A percentile compares a stretch with the other conserved stretches of the same genome.
Conservation (phyloP, 2,329 filamentous ascomycete species). For the Drechslera avenae region DNA sequence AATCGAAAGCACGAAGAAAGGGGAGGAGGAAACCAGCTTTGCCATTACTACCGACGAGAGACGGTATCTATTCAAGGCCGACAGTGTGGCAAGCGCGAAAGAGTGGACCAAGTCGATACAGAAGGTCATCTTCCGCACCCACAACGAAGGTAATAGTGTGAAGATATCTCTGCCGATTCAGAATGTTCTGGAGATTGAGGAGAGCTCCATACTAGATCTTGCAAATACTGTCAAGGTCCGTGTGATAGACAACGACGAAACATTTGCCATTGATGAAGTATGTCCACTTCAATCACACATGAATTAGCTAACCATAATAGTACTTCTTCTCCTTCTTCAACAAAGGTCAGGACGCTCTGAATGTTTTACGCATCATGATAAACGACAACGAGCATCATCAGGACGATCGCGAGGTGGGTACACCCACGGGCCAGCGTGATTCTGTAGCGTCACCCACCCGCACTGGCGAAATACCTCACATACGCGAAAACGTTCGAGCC, state of each 20-base stretch:
- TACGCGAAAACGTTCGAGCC: conserved; percentile 50
- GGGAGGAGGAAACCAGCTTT: conserved; percentile 76
- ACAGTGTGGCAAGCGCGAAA: conserved; percentile 84
- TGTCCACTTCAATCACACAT: not conserved
- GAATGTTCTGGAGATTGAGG: conserved; percentile 90
- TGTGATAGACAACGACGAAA: conserved; percentile 91
- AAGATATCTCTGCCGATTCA: conserved; percentile 90
- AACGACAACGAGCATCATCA: conserved; percentile 62
- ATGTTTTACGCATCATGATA: conserved; percentile 74
- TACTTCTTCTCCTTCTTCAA: conserved; percentile 98
- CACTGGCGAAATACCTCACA: conserved; percentile 32
- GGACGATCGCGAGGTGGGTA: conserved; percentile 17
- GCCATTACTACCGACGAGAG: conserved; percentile 80
- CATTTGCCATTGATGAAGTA: conserved; percentile 92
- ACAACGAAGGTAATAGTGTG: conserved; percentile 95
- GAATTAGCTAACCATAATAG: conserved; percentile 49
- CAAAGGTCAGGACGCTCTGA: conserved; percentile 80
- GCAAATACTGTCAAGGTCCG: conserved; percentile 93
- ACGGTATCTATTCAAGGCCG: conserved; percentile 85
- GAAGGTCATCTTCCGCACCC: conserved; percentile 91
- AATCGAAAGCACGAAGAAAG: conserved; percentile 68
- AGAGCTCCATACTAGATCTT: conserved; percentile 87
- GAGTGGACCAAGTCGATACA: conserved; percentile 97
- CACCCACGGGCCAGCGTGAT: conserved; percentile 19
- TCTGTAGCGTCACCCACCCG: conserved; percentile 22